Evolutionary conservation across 192 early-diverging fungal genomes (phyloP).

Genomic region (Podila clonocystis): DNA sequence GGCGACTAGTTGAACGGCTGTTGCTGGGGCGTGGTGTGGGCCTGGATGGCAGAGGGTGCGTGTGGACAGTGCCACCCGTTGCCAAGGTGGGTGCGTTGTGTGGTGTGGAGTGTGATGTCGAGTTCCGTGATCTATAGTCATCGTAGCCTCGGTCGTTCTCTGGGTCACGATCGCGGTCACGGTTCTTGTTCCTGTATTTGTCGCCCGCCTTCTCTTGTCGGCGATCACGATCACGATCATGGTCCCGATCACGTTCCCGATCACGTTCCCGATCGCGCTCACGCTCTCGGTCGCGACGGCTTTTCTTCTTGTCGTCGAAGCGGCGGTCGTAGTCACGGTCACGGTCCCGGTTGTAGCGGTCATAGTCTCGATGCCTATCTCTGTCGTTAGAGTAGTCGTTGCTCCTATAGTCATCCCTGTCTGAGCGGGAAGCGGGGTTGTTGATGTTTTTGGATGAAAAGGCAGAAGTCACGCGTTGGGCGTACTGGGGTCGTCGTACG

Average conservation of each 20-base stretch:
- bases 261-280: slow-evolving; percentile 3
- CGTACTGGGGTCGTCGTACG: slow-evolving; percentile 9
- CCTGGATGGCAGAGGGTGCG: neutral
- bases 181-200: neutral
- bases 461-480: neutral
- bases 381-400: neutral
- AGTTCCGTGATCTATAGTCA: neutral
- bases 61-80: neutral
- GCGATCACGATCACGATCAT: neutral
- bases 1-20: neutral
- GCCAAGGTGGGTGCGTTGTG: neutral
- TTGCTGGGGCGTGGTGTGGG: neutral
- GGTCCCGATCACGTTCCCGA: slow-evolving; percentile 1
- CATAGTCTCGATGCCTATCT: neutral
- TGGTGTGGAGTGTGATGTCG: neutral
- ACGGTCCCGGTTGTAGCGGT: neutral
- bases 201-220: neutral
- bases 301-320: neutral
- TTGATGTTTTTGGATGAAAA: neutral
- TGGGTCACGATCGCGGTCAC: slow-evolving; percentile 10
- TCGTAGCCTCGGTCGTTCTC: slow-evolving; percentile 2
- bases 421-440: neutral
- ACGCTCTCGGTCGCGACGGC: slow-evolving; percentile 2
- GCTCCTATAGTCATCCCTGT: slow-evolving; percentile 4
- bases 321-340: neutral